Evolutionary conservation across 2,329 filamentous ascomycete species (phyloP), one percentile per base, ranked within the genome.

Genomic region (Aspergillus arachidicola): DNA sequence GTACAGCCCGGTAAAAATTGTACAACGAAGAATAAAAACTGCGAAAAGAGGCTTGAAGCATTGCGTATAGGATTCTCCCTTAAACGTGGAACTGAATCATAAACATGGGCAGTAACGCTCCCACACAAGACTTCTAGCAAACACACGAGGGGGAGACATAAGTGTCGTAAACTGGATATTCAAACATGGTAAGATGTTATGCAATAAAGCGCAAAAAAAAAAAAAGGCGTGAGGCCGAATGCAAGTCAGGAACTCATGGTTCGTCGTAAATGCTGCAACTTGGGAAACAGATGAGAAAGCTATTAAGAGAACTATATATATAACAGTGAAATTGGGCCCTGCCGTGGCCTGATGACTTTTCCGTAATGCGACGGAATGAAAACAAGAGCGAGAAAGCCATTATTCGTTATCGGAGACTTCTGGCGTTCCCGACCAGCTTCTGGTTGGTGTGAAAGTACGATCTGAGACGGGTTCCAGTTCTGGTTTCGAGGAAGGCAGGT

Each of bases 391-490:
- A 32, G 43, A 60, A 46, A 51, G 36, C 34, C 36, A 43, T 72
- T 68, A 73, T 64, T 76, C 75, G 56, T 73, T 68, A 55, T 75
- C 75, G 51, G 76, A 74, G 41, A 66, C 67, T 48, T 72, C 70
- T 12, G 73, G 70, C 2, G 72, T 73, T 50, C 69, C 71, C 45
- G 72, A 71, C 63, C 70, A 71, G 58, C 71, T 76, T 59, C 69
- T 68, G 36, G 58, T 68, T 19, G 72, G 68, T 51, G 70, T 75
- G 45, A 66, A 57, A 51, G 67, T 57, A 48, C 59, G 68, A 63
- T 72, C 72, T 32, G 67, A 53, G 28, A 68, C 64, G 45, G 68
- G 67, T 62, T 78, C 75, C 64, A 80, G 63, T 64, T 79, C 78
- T 30, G 75, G 74, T 63, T 79, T 80, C 10, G 69, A 68, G 9